phyloP scores from a whole-genome alignment of 1,139 yeast species.

The Magnusiomyces tetraspermus region DNA sequence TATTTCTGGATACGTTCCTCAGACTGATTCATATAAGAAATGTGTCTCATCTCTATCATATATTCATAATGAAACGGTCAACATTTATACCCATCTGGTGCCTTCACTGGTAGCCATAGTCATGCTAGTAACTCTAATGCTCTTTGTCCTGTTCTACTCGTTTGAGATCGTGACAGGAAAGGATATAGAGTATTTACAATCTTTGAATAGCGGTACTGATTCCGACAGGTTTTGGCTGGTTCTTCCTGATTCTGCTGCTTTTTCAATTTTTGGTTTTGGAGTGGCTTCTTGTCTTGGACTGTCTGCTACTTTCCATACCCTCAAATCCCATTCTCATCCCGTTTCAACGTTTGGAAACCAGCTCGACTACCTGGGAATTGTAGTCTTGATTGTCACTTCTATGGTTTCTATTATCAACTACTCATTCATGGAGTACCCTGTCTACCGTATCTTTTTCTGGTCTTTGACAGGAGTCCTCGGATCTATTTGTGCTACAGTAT shows the following conservation, averaged over 20 bases:
- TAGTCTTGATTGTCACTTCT: constrained; percentile 64
- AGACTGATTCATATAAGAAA: constrained; percentile 44
- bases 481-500: constrained; percentile 49
- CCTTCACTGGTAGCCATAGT: constrained; percentile 35
- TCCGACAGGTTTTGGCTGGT: neutral
- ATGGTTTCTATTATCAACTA: constrained; percentile 62
- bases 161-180: neutral
- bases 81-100: constrained; percentile 69
- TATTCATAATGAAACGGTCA: constrained; percentile 76
- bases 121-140: neutral
- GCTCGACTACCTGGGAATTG: constrained; percentile 80
- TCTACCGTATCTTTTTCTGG: constrained; percentile 39
- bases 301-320: constrained; percentile 68
- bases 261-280: constrained; percentile 1
- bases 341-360: constrained; percentile 64
- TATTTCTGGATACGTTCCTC: constrained; percentile 62
- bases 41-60: constrained; percentile 53
- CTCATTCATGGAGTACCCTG: constrained; percentile 48
- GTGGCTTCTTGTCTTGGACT: constrained; percentile 46
- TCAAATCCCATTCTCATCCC: constrained; percentile 62
- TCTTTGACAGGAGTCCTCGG: constrained; percentile 49
- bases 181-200: neutral
- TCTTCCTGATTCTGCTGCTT: neutral
- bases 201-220: neutral
- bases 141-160: constrained; percentile 6